These are phyloP conservation scores for Coffea humblotiana DNA, from an alignment of 305 asterid genomes.

Conservation along the genomic window DNA sequence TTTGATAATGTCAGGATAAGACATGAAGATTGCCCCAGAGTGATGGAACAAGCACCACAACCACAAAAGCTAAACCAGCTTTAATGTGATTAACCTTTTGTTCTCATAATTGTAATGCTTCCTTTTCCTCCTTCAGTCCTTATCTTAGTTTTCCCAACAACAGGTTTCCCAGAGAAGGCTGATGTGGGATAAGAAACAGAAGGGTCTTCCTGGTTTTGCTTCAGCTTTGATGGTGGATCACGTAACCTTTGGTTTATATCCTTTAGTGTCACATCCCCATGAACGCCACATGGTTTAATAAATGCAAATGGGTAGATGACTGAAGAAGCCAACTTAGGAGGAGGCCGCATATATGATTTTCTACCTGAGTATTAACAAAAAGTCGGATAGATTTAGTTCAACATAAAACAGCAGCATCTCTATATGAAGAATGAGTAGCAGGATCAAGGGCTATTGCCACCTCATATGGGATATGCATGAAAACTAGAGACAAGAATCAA, in stretches of 20 bases:
- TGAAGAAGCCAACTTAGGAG: slow-evolving; percentile 62
- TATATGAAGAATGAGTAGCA: neutral
- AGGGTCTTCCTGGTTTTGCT: slow-evolving; percentile 52
- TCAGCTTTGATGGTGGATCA: slow-evolving; percentile 50
- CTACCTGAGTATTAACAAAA: slow-evolving; percentile 44
- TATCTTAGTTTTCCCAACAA: slow-evolving; percentile 86
- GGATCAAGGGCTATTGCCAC: neutral
- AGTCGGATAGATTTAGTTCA: neutral
- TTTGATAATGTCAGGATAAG: slow-evolving; percentile 11
- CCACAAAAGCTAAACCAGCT: neutral
- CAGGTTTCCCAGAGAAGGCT: slow-evolving; percentile 92
- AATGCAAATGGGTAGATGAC: slow-evolving; percentile 74
- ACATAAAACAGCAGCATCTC: neutral
- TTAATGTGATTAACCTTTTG: slow-evolving; percentile 52
- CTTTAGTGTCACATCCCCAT: slow-evolving; percentile 78
- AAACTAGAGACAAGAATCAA: neutral
- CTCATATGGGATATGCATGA: neutral
- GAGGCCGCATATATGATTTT: slow-evolving; percentile 61
- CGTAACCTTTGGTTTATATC: slow-evolving; percentile 78
- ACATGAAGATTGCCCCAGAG: neutral
- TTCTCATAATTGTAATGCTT: slow-evolving; percentile 86
- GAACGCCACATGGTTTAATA: slow-evolving; percentile 77
- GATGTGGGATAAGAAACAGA: slow-evolving; percentile 57
- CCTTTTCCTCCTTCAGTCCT: slow-evolving; percentile 92
- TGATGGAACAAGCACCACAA: neutral